Conservation (phyloP, 257 asterid species). For the Sherardia arvensis region DNA sequence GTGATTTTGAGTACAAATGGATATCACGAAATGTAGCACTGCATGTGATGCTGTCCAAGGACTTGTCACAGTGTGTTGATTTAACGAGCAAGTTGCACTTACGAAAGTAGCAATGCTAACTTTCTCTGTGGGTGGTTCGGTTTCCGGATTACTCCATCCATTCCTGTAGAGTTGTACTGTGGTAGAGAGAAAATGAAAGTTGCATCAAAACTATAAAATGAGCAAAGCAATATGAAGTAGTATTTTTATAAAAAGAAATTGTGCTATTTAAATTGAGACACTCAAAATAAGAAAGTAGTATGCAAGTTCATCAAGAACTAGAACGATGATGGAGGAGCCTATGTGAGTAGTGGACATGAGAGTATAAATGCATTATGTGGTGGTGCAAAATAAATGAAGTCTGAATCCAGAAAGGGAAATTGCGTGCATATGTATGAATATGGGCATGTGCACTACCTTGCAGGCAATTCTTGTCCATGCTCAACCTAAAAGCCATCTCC, state of each 20-base stretch:
- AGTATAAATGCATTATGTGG: background rate
- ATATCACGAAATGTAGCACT: constrained; percentile 9
- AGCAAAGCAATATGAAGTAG: no score
- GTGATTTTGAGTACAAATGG: background rate
- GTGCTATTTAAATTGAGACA: no score
- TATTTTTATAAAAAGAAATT: no score
- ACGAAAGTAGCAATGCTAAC: background rate
- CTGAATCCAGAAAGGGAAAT: constrained; percentile 5
- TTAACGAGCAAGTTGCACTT: background rate
- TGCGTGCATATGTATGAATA: background rate
- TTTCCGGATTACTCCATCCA: background rate
- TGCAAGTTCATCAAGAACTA: no score
- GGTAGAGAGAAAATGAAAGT: no score
- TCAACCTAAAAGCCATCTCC: background rate
- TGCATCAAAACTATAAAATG: no score
- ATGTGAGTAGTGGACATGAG: background rate
- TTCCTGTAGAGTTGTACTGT: no score
- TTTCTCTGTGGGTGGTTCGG: background rate
- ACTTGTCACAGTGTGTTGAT: background rate
- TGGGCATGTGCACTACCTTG: constrained; percentile 4
- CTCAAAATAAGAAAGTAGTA: no score
- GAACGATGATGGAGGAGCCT: no score
- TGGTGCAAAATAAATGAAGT: background rate
- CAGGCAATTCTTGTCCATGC: background rate
- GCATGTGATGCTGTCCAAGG: constrained; percentile 31